phyloP scores from a whole-genome alignment of 768 basidiomycete genomes.

The Psilocybe subaeruginosa region DNA sequence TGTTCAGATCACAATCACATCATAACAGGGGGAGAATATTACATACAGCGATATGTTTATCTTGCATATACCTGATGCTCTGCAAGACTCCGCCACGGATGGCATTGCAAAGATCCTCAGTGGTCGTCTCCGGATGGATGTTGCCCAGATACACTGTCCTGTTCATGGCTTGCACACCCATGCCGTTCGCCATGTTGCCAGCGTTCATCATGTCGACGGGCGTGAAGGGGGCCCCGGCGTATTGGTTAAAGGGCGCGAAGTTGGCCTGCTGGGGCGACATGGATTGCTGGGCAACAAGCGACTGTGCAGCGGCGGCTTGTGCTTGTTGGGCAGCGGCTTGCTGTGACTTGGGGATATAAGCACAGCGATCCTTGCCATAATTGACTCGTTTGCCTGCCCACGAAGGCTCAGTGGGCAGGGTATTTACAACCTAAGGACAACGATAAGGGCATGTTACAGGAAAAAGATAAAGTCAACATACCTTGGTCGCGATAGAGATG shows the following conservation, averaged over 20 bases:
- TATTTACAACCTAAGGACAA: constrained; percentile 79
- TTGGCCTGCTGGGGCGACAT: constrained; percentile 34
- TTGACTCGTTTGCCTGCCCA: constrained; percentile 98
- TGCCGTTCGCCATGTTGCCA: constrained; percentile 33
- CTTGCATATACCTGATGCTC: constrained; percentile 93
- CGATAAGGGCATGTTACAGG: constrained; percentile 1
- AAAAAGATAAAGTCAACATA: constrained; percentile 34
- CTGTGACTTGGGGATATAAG: constrained; percentile 95
- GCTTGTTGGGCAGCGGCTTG: constrained; percentile 88
- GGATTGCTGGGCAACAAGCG: constrained; percentile 59
- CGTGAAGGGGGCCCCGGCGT: constrained; percentile 47
- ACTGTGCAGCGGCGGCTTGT: constrained; percentile 85
- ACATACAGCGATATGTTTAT: constrained; percentile 95
- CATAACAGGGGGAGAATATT: background rate
- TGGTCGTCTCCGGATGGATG: constrained; percentile 93
- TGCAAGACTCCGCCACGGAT: constrained; percentile 97
- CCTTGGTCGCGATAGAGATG: constrained; percentile 95
- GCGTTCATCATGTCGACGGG: constrained; percentile 45
- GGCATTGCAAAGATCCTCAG: constrained; percentile 95
- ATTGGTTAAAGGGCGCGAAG: constrained; percentile 55
- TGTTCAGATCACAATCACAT: background rate
- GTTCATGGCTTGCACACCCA: constrained; percentile 65
- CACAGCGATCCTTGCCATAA: constrained; percentile 98
- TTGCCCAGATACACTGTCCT: constrained; percentile 95
- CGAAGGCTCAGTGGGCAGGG: constrained; percentile 85